These are phyloP conservation scores for Populus hybrid DNA, from an alignment of 441 rosid genomes.

Conservation along the genomic window DNA sequence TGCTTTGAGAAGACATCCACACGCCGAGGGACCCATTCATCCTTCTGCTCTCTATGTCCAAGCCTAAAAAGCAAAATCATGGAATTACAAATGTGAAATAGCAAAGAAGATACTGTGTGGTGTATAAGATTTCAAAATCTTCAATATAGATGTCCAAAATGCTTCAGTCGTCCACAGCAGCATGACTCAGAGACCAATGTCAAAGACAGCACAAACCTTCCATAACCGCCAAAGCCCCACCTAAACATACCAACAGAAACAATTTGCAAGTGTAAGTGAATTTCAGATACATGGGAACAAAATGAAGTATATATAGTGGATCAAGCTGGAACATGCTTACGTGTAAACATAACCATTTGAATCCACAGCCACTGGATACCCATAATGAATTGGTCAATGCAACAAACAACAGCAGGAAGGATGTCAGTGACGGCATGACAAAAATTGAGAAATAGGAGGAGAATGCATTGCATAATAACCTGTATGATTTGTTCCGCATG, in stretches of 20 bases:
- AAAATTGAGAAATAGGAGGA: neutral
- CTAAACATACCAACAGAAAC: slow-evolving; percentile 38
- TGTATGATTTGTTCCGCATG: slow-evolving; percentile 91
- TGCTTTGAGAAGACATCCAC: slow-evolving; percentile 72
- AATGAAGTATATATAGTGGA: neutral
- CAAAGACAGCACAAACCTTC: slow-evolving; percentile 60
- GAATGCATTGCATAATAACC: slow-evolving; percentile 36
- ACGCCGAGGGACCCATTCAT: slow-evolving; percentile 96
- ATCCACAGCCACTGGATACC: slow-evolving; percentile 79
- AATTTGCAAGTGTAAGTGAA: slow-evolving; percentile 18
- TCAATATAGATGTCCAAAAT: slow-evolving; percentile 2
- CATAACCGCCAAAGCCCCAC: slow-evolving; percentile 99
- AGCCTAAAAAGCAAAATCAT: slow-evolving; percentile 51
- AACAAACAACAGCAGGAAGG: slow-evolving; percentile 11
- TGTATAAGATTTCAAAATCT: neutral
- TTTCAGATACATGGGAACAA: slow-evolving; percentile 12
- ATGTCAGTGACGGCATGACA: neutral
- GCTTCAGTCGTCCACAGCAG: neutral
- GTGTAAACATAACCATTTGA: slow-evolving; percentile 90
- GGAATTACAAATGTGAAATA: slow-evolving; percentile 19
- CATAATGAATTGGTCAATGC: slow-evolving; percentile 20
- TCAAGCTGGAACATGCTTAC: slow-evolving; percentile 45
- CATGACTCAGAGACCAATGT: slow-evolving; percentile 2
- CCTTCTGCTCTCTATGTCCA: slow-evolving; percentile 98
- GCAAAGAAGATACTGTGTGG: neutral